These are phyloP conservation scores for Boletus rufocinnamomeus DNA, from an alignment of 768 basidiomycete species.

Conservation along the genomic window DNA sequence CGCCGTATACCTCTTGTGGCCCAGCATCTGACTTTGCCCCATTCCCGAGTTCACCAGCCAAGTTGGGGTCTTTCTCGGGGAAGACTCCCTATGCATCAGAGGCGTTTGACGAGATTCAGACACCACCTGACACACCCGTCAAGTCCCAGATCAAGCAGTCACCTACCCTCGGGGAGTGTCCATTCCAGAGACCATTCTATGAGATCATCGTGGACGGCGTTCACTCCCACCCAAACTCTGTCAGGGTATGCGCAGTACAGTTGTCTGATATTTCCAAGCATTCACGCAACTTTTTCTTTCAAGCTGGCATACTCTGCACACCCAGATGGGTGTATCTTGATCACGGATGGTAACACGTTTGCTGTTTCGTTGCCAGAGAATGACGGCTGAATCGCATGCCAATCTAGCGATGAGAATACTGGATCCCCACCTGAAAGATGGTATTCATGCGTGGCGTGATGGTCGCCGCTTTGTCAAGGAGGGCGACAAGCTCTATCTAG, in stretches of 20 bases:
- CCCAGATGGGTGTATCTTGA: conserved; percentile 83
- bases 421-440: conserved; percentile 82
- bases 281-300: neutral
- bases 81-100: conserved; percentile 47
- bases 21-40: conserved; percentile 37
- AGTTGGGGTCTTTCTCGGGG: conserved; percentile 10
- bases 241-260: conserved; percentile 56
- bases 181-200: conserved; percentile 76
- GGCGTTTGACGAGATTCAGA: conserved; percentile 60
- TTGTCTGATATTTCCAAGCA: neutral
- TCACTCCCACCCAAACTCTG: conserved; percentile 89
- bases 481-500: conserved; percentile 77
- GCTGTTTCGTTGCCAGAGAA: neutral
- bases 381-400: conserved; percentile 2
- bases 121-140: conserved; percentile 55
- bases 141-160: conserved; percentile 21
- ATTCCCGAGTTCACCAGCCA: conserved; percentile 20
- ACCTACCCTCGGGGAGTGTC: conserved; percentile 45
- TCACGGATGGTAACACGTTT: conserved; percentile 74
- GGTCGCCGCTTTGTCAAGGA: conserved; percentile 79
- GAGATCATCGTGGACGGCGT: conserved; percentile 90
- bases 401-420: conserved; percentile 76
- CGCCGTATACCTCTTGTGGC: conserved; percentile 55
- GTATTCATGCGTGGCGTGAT: conserved; percentile 86
- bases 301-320: conserved; percentile 83